These are phyloP conservation scores for Moesziomyces parantarcticus DNA, from an alignment of 1,284 basidiomycete species.

Conservation along the genomic window DNA sequence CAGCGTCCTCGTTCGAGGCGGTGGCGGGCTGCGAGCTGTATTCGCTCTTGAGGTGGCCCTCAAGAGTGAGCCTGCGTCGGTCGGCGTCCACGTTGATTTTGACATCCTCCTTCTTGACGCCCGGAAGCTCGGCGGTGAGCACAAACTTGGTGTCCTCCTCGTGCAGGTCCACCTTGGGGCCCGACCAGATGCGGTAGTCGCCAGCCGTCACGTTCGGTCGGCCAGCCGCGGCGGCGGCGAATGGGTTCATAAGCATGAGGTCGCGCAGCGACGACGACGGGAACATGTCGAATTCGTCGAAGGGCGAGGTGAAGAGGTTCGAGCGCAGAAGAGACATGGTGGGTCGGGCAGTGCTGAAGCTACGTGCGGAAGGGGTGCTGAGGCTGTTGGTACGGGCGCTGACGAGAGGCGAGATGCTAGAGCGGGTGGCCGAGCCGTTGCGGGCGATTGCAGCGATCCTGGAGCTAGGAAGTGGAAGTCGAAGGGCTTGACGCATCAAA, in stretches of 20 bases:
- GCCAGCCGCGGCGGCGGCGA: slow-evolving; percentile 20
- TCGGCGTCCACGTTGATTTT: slow-evolving; percentile 48
- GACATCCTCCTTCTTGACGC: slow-evolving; percentile 55
- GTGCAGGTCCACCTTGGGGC: slow-evolving; percentile 49
- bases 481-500: slow-evolving; percentile 47
- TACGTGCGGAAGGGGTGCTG: slow-evolving; percentile 8
- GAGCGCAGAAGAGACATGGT: slow-evolving; percentile 46
- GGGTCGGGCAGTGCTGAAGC: slow-evolving; percentile 14
- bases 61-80: slow-evolving; percentile 47
- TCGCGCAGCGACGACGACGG: slow-evolving; percentile 33
- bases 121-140: slow-evolving; percentile 50
- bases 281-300: slow-evolving; percentile 46
- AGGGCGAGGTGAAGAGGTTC: slow-evolving; percentile 33
- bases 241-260: slow-evolving; percentile 30
- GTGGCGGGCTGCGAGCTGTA: slow-evolving; percentile 25
- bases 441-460: slow-evolving; percentile 27
- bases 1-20: slow-evolving; percentile 1
- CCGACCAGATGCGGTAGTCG: slow-evolving; percentile 41
- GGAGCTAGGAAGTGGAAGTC: slow-evolving; percentile 38
- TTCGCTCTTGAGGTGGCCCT: slow-evolving; percentile 49
- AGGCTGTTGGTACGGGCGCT: slow-evolving; percentile 1
- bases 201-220: slow-evolving; percentile 26
- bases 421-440: slow-evolving; percentile 18
- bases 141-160: slow-evolving; percentile 43
- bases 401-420: slow-evolving; percentile 15